A percentile compares a stretch with the other conserved stretches of the same genome.
These are phyloP conservation scores for Phytopythium vexans DNA, from an alignment of 352 stramenopile species.

Conservation along the genomic window DNA sequence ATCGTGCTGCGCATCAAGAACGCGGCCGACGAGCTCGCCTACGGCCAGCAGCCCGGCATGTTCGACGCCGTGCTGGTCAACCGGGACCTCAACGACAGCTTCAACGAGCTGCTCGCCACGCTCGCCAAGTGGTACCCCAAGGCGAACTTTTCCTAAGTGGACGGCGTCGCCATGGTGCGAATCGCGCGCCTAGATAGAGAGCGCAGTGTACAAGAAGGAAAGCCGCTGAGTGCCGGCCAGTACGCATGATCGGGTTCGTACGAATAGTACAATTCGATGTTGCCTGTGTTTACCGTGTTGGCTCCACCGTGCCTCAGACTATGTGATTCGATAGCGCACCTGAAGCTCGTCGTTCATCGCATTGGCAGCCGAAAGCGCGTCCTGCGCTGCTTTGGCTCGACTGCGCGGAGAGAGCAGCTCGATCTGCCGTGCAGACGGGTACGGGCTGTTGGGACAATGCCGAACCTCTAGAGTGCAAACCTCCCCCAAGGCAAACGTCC, in stretches of 20 bases:
- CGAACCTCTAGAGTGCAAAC: conserved; percentile 9
- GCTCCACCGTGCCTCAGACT: no score
- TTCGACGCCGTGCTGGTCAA: conserved; percentile 92
- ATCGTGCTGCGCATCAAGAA: conserved; percentile 93
- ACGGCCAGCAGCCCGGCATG: conserved; percentile 69
- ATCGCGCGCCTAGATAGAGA: no score
- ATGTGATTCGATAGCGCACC: no score
- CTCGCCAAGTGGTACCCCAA: conserved; percentile 79
- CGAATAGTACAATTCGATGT: no score
- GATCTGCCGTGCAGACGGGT: no score
- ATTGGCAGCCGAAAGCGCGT: no score
- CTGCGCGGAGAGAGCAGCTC: no score
- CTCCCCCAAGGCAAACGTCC: conserved; percentile 35
- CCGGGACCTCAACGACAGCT: conserved; percentile 82
- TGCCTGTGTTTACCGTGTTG: no score
- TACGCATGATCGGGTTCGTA: no score
- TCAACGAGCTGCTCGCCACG: conserved; percentile 56
- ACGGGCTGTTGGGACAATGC: background rate
- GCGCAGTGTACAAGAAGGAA: background rate
- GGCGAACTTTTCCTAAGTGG: conserved; percentile 43
- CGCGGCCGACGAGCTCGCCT: conserved; percentile 92
- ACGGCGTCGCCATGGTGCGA: no score
- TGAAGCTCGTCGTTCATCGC: no score
- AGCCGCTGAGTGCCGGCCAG: background rate
- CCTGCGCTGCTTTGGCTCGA: no score